These are phyloP conservation scores for Hericium rajendrae DNA, from an alignment of 768 basidiomycete genomes.

Conservation along the genomic window DNA sequence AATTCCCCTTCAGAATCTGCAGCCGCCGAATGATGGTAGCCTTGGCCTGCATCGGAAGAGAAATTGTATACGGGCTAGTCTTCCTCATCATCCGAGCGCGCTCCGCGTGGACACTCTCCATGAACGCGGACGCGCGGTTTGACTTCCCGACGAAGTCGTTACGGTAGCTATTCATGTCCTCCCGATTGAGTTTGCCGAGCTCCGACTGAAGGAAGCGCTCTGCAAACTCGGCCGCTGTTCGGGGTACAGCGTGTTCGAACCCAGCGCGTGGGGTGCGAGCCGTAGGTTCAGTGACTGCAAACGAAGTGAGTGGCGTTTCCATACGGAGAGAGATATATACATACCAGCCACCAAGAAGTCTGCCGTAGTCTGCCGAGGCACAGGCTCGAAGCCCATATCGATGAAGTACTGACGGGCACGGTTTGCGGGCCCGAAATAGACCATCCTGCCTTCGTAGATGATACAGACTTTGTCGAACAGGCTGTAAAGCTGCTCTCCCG, in stretches of 20 bases:
- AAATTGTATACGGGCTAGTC: constrained; percentile 27
- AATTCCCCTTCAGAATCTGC: constrained; percentile 25
- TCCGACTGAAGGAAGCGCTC: constrained; percentile 25
- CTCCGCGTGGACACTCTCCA: constrained; percentile 38
- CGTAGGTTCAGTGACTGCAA: constrained; percentile 46
- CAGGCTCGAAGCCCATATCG: constrained; percentile 50
- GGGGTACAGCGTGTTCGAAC: constrained; percentile 32
- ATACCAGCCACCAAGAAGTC: constrained; percentile 44
- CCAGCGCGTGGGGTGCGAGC: constrained; percentile 42
- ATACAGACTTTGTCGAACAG: constrained; percentile 78
- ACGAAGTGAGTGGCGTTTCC: too few species aligned
- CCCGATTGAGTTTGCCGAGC: constrained; percentile 30
- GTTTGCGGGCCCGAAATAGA: constrained; percentile 62
- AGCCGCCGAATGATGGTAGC: constrained; percentile 26
- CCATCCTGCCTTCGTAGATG: constrained; percentile 63
- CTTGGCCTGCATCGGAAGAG: constrained; percentile 26
- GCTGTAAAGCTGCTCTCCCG: constrained; percentile 55
- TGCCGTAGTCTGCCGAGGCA: constrained; percentile 47
- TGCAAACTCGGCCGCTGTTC: constrained; percentile 49
- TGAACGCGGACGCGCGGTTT: constrained; percentile 34
- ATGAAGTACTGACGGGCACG: constrained; percentile 66
- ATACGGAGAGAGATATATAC: background rate
- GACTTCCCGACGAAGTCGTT: constrained; percentile 34
- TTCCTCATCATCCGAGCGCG: constrained; percentile 36
- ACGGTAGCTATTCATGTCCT: constrained; percentile 38